Conservation (phyloP, 768 basidiomycete species). For the Porphyrellus cyaneotinctus region DNA sequence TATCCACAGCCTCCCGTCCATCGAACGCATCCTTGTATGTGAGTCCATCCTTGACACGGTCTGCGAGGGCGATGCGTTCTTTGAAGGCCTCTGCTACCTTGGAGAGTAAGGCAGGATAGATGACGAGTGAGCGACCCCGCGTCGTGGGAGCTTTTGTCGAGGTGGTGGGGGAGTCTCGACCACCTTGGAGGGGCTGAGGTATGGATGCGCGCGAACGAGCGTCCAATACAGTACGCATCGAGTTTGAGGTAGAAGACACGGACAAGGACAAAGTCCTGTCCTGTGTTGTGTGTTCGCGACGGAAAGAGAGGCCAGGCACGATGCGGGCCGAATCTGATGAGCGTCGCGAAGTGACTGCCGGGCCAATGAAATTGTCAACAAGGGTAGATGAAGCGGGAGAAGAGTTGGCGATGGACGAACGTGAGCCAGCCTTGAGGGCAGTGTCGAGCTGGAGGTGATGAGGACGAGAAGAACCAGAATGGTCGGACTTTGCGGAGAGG, state of each 20-base stretch:
- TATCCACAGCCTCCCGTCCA: constrained; percentile 94
- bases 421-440: constrained; percentile 36
- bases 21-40: constrained; percentile 97
- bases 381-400: constrained; percentile 43
- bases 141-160: constrained; percentile 35
- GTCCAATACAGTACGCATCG: constrained; percentile 46
- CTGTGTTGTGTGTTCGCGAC: constrained; percentile 57
- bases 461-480: constrained; percentile 35
- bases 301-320: constrained; percentile 47
- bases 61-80: constrained; percentile 68
- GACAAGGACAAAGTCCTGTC: constrained; percentile 76
- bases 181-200: constrained; percentile 36
- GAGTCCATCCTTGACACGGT: constrained; percentile 90
- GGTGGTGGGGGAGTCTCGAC: constrained; percentile 35
- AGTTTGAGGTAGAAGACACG: constrained; percentile 58
- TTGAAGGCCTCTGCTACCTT: constrained; percentile 93
- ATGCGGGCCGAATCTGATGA: constrained; percentile 71
- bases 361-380: constrained; percentile 31
- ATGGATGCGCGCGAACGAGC: constrained; percentile 34
- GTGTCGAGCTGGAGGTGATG: constrained; percentile 63
- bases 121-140: constrained; percentile 59
- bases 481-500: constrained; percentile 38
- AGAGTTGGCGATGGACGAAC: constrained; percentile 40
- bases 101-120: constrained; percentile 95
- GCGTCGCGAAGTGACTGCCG: constrained; percentile 39